Evolutionary conservation across 768 basidiomycete genomes (phyloP).

Genomic region (Arthromyces matolae): DNA sequence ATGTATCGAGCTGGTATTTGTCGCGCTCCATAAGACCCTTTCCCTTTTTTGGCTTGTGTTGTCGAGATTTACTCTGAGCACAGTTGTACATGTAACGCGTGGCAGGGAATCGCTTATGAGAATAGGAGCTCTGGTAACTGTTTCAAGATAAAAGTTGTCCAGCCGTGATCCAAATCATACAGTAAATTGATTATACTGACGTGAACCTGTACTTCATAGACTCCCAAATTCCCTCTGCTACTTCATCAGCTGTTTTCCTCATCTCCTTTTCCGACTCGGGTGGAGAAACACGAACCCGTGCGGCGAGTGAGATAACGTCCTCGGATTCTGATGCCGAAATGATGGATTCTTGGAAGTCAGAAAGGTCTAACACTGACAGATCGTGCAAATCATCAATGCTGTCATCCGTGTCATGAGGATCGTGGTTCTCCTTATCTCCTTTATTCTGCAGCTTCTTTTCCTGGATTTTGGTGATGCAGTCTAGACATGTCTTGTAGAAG

Average conservation of each 20-base stretch:
- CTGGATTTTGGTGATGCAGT: background rate
- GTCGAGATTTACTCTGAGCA: constrained; percentile 11
- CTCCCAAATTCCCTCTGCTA: background rate
- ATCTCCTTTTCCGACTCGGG: background rate
- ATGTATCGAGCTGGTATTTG: constrained; percentile 21
- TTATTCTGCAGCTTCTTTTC: background rate
- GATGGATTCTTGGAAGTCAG: background rate
- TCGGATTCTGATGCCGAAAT: background rate
- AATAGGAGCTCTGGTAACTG: constrained; percentile 11
- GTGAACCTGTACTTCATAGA: constrained; percentile 8
- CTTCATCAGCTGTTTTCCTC: background rate
- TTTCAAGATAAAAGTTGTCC: background rate
- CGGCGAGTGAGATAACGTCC: background rate
- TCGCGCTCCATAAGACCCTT: constrained; percentile 20
- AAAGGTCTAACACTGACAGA: background rate
- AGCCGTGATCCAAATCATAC: background rate
- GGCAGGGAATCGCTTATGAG: background rate
- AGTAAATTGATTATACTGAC: background rate
- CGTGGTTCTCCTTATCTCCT: background rate
- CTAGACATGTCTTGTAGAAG: background rate
- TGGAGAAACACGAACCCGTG: background rate
- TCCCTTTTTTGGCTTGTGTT: constrained; percentile 16
- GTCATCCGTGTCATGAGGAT: background rate
- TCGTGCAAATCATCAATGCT: background rate
- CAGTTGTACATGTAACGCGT: constrained; percentile 15